Percentiles rank a stretch among this genome's conserved stretches.
Conservation (phyloP, 169 alveolate genomes). For the Blepharisma undulans region DNA sequence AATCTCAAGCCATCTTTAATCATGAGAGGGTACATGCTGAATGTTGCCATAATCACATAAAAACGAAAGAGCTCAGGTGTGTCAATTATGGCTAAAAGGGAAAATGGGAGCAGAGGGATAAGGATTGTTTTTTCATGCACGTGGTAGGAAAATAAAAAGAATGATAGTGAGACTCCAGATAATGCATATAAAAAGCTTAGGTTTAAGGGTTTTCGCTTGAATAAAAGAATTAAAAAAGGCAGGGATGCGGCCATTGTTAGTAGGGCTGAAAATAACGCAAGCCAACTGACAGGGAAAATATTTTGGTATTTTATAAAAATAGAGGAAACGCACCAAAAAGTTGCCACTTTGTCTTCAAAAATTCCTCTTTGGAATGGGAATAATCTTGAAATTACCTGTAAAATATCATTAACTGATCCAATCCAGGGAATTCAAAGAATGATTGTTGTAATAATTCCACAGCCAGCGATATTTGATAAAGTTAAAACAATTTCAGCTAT, state of each 20-base stretch:
- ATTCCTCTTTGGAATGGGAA: slow-evolving; percentile 90
- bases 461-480: slow-evolving; percentile 48
- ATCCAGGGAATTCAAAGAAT: slow-evolving; percentile 72
- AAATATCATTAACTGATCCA: slow-evolving; percentile 34
- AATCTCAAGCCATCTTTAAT: slow-evolving; percentile 62
- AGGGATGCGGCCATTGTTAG: slow-evolving; percentile 53
- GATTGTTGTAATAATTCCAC: slow-evolving; percentile 47
- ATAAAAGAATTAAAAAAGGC: slow-evolving; percentile 47
- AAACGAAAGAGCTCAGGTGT: slow-evolving; percentile 50
- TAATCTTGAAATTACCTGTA: slow-evolving; percentile 64
- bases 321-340: slow-evolving; percentile 80
- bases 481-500: neutral
- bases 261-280: slow-evolving; percentile 50
- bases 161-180: slow-evolving; percentile 58
- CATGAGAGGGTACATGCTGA: slow-evolving; percentile 69
- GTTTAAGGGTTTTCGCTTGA: slow-evolving; percentile 37
- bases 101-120: slow-evolving; percentile 78
- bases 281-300: slow-evolving; percentile 23
- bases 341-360: slow-evolving; percentile 87
- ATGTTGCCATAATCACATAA: slow-evolving; percentile 54
- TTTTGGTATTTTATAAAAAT: slow-evolving; percentile 57
- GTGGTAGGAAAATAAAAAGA: slow-evolving; percentile 77
- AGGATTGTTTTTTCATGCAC: slow-evolving; percentile 92
- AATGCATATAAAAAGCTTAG: slow-evolving; percentile 43
- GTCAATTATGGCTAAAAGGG: slow-evolving; percentile 57